Evolutionary conservation across 1,284 basidiomycete species (phyloP).

Genomic region (Tilletia horrida): DNA sequence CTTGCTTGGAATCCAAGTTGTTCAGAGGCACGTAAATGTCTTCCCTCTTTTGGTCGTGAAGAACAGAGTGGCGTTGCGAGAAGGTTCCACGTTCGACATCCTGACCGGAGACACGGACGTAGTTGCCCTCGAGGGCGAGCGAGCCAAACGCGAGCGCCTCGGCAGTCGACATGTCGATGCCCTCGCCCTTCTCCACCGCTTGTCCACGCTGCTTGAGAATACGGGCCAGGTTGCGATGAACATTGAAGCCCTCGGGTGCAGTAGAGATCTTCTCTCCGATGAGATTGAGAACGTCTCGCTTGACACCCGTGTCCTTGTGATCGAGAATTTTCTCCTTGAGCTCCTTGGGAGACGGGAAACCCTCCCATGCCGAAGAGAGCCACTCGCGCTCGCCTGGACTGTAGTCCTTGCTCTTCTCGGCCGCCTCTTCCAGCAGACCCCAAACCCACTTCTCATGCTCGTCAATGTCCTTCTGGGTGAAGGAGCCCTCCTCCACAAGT

Average conservation of each 20-base stretch:
- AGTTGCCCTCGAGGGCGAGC: constrained; percentile 84
- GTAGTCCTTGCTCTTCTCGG: constrained; percentile 86
- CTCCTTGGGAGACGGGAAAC: constrained; percentile 95
- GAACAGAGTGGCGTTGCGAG: constrained; percentile 96
- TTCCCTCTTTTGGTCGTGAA: constrained; percentile 94
- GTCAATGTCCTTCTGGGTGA: constrained; percentile 92
- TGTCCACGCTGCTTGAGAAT: constrained; percentile 85
- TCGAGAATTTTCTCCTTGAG: constrained; percentile 88
- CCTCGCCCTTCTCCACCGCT: constrained; percentile 80
- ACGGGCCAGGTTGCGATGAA: constrained; percentile 89
- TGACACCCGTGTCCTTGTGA: constrained; percentile 78
- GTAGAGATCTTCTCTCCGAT: constrained; percentile 82
- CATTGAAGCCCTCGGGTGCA: constrained; percentile 77
- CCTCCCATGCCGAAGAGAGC: constrained; percentile 96
- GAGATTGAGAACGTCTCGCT: constrained; percentile 73
- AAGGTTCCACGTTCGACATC: constrained; percentile 99
- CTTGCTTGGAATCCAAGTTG: constrained; percentile 80
- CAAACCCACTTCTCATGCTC: constrained; percentile 99
- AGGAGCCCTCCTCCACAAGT: constrained; percentile 84
- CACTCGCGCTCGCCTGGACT: constrained; percentile 74
- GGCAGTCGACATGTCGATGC: constrained; percentile 99
- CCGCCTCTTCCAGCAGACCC: constrained; percentile 94
- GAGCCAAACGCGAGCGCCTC: constrained; percentile 96
- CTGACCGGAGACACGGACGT: constrained; percentile 94
- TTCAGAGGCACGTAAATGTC: constrained; percentile 84